These are phyloP conservation scores for Pythium aristosporum DNA, from an alignment of 352 stramenopile genomes.

Conservation along the genomic window DNA sequence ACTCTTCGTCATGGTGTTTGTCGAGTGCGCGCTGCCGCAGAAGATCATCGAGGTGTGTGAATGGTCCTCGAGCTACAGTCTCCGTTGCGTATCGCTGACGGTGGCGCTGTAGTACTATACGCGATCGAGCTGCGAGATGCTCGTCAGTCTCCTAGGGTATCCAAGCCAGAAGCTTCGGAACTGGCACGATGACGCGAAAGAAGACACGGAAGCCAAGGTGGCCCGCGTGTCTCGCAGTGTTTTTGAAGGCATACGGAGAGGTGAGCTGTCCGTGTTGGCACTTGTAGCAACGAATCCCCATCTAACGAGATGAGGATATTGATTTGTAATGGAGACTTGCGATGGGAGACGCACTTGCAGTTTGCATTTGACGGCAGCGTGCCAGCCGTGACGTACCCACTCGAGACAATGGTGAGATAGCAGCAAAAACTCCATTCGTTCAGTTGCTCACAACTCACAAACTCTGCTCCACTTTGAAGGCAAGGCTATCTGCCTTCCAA, in stretches of 20 bases:
- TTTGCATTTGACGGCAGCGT: conserved; percentile 47
- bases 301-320: background rate
- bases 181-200: conserved; percentile 9
- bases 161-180: conserved; percentile 36
- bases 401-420: conserved; percentile 39
- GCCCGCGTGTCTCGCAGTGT: conserved; percentile 1
- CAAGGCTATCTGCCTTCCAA: conserved; percentile 26
- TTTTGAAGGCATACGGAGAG: conserved; percentile 24
- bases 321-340: conserved; percentile 30
- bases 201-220: background rate
- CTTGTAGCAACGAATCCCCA: background rate
- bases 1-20: conserved; percentile 54
- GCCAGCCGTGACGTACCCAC: conserved; percentile 41
- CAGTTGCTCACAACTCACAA: background rate
- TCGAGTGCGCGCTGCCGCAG: conserved; percentile 11
- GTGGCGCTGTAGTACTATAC: conserved; percentile 43
- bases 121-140: conserved; percentile 45
- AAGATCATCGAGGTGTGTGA: conserved; percentile 23
- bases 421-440: background rate
- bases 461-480: conserved; percentile 2
- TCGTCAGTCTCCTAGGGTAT: conserved; percentile 56
- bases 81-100: background rate
- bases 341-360: conserved; percentile 41
- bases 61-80: background rate
- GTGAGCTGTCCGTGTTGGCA: background rate